Evolutionary conservation across 2,329 filamentous ascomycete species (phyloP).

Genomic region (Trichoderma koningiopsis): DNA sequence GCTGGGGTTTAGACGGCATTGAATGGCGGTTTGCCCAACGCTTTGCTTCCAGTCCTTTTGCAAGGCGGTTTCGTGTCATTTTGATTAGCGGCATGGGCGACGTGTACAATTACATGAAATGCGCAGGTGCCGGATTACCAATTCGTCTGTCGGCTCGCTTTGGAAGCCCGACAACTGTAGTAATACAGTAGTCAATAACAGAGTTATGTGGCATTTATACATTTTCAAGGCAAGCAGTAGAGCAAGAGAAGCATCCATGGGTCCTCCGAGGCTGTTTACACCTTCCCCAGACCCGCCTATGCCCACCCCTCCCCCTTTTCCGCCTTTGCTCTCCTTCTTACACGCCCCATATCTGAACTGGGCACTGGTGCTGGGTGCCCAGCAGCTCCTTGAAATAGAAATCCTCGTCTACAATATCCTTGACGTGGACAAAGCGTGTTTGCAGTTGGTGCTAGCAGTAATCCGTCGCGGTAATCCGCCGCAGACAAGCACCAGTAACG

Average conservation of each 20-base stretch:
- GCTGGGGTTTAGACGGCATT: neutral
- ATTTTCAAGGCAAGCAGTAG: neutral
- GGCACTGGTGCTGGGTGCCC: neutral
- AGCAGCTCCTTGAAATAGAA: neutral
- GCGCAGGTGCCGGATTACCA: neutral
- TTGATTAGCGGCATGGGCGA: slow-evolving; percentile 14
- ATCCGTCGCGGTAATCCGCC: neutral
- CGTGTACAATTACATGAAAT: slow-evolving; percentile 6
- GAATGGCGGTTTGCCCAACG: slow-evolving; percentile 2
- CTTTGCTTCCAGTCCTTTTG: slow-evolving; percentile 2
- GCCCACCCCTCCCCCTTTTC: slow-evolving; percentile 1
- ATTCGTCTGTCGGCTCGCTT: neutral
- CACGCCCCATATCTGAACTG: neutral
- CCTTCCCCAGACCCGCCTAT: slow-evolving; percentile 2
- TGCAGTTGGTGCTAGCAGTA: neutral
- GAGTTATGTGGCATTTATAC: neutral
- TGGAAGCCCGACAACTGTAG: neutral
- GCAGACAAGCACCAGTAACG: neutral
- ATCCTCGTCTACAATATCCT: neutral
- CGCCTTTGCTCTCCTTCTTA: neutral
- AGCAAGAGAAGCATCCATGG: neutral
- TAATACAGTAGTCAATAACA: neutral
- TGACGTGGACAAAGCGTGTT: neutral
- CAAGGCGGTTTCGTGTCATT: slow-evolving; percentile 13
- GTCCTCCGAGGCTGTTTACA: neutral